phyloP scores from a whole-genome alignment of 805 yeast genomes.

The Candida oleophila region DNA sequence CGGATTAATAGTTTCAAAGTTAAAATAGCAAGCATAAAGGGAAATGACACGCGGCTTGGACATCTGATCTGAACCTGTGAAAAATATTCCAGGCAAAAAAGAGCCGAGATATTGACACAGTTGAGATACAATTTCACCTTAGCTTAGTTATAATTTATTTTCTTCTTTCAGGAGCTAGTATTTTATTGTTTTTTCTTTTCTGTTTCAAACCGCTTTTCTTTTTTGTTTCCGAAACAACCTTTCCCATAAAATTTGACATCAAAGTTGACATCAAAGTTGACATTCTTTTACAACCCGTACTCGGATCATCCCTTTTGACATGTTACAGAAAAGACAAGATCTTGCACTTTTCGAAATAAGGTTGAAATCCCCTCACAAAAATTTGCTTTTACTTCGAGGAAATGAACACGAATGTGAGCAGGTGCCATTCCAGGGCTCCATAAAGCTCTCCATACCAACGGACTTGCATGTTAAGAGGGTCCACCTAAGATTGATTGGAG shows the following conservation, averaged over 20 bases:
- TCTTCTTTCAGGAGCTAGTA: not conserved
- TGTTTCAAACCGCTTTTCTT: not conserved
- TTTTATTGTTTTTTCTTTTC: not conserved
- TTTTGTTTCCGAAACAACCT: not conserved
- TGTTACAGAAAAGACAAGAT: slow-evolving; percentile 22
- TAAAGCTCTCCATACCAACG: slow-evolving; percentile 45
- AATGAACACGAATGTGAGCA: slow-evolving; percentile 44
- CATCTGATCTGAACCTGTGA: not conserved
- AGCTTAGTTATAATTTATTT: no score
- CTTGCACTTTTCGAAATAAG: slow-evolving; percentile 37
- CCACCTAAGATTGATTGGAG: slow-evolving; percentile 42
- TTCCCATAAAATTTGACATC: no score
- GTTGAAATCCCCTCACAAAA: slow-evolving; percentile 40
- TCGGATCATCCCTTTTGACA: no score
- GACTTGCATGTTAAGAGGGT: slow-evolving; percentile 40
- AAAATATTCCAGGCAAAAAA: not conserved
- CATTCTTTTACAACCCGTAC: not conserved
- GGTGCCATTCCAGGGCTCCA: slow-evolving; percentile 44
- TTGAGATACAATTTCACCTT: no score
- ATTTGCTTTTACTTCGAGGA: slow-evolving; percentile 43
- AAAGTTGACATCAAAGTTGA: no score
- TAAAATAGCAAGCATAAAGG: not conserved
- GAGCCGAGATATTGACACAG: not conserved
- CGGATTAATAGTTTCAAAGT: not conserved
- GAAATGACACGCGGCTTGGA: not conserved